These are phyloP conservation scores for Coemansia sp. DNA, from an alignment of 192 early-diverging fungal genomes.

Conservation along the genomic window DNA sequence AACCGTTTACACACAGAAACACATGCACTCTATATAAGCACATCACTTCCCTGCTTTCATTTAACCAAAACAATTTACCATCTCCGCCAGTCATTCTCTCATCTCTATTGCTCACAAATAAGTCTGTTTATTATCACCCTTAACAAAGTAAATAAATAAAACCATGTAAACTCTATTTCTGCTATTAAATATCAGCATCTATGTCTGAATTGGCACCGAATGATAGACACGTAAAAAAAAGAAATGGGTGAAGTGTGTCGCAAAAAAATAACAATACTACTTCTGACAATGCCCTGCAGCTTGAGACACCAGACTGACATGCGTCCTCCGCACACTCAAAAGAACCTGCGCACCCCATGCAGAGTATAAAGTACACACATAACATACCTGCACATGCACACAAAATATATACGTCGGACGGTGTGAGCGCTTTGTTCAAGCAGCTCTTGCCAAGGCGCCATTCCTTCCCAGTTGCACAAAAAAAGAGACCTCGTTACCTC, in stretches of 20 bases:
- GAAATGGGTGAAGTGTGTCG: neutral
- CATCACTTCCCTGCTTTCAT: neutral
- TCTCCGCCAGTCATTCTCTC: neutral
- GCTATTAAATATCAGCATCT: neutral
- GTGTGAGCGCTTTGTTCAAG: too few species aligned
- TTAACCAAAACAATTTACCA: neutral
- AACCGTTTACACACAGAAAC: neutral
- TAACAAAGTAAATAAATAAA: neutral
- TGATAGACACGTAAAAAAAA: neutral
- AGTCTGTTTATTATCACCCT: neutral
- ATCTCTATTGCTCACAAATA: neutral
- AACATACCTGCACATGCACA: too few species aligned
- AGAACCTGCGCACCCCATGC: too few species aligned
- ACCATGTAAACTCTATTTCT: neutral
- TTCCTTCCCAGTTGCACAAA: too few species aligned
- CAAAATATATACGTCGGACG: too few species aligned
- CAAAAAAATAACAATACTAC: neutral
- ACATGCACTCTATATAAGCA: neutral
- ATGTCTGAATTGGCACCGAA: neutral
- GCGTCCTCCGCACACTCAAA: too few species aligned
- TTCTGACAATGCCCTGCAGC: neutral
- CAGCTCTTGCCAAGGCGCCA: too few species aligned
- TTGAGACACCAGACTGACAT: neutral
- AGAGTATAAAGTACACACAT: too few species aligned
- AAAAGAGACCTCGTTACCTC: too few species aligned